These are phyloP conservation scores for Triticum monococcum DNA, from an alignment of 176 grass and related monocot species.

Conservation along the genomic window DNA sequence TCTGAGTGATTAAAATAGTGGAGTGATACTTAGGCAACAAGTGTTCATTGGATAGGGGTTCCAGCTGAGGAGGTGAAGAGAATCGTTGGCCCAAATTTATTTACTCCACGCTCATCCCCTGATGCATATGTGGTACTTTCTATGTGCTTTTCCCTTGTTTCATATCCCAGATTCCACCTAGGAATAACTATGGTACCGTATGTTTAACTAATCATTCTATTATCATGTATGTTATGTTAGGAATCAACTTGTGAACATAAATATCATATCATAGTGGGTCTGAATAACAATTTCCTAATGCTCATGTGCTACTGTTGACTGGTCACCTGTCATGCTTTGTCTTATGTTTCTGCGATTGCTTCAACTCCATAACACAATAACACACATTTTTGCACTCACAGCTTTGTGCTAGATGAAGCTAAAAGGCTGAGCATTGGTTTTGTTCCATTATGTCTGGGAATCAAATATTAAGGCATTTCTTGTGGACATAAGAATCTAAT, in stretches of 20 bases:
- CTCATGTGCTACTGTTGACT: neutral
- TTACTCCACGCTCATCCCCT: constrained; percentile 68
- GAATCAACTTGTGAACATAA: neutral
- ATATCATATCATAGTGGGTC: neutral
- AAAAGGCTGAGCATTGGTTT: neutral
- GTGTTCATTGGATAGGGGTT: constrained; percentile 82
- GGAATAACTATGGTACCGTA: neutral
- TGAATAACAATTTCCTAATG: neutral
- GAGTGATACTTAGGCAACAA: constrained; percentile 63
- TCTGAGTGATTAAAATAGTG: constrained; percentile 79
- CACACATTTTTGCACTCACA: neutral
- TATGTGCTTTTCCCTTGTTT: neutral
- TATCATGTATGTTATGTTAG: neutral
- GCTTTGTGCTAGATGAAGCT: neutral
- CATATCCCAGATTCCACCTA: neutral
- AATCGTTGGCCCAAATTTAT: constrained; percentile 71
- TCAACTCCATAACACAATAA: neutral
- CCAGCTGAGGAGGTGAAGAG: constrained; percentile 51
- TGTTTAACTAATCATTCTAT: neutral
- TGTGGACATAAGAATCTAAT: constrained; percentile 11
- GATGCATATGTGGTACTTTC: constrained; percentile 76
- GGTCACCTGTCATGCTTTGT: neutral
- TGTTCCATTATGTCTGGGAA: neutral
- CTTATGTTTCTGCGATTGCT: neutral
- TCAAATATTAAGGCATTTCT: neutral